These are phyloP conservation scores for Phyllosticta citrichinensis DNA, from an alignment of 2,329 filamentous ascomycete genomes.

Conservation along the genomic window DNA sequence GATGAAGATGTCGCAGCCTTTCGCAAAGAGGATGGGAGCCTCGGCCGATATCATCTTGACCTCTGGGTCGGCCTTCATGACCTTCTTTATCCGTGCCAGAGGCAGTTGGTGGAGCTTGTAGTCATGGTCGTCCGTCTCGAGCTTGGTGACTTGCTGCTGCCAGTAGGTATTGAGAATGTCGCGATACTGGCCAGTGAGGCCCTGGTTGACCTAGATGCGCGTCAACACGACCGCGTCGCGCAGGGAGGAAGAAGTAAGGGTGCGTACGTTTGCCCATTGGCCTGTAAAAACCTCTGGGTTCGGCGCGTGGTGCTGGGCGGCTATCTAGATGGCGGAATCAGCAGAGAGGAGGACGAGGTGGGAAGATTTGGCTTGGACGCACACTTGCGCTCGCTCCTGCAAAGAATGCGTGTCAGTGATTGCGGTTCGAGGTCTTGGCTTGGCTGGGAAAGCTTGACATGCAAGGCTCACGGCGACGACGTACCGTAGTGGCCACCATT, in stretches of 20 bases:
- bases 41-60: constrained; percentile 99
- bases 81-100: constrained; percentile 97
- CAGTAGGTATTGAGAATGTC: constrained; percentile 98
- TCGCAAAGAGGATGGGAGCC: constrained; percentile 93
- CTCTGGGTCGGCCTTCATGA: constrained; percentile 98
- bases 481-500: constrained; percentile 42
- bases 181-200: constrained; percentile 81
- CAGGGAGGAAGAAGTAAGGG: not conserved
- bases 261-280: constrained; percentile 78
- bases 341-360: constrained; percentile 15
- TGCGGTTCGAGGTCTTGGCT: not conserved
- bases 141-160: constrained; percentile 94
- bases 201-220: constrained; percentile 71
- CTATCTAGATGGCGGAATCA: constrained; percentile 52
- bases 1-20: constrained; percentile 98
- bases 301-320: constrained; percentile 79
- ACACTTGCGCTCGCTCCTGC: constrained; percentile 60
- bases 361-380: constrained; percentile 27
- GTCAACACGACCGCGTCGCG: constrained; percentile 16
- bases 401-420: constrained; percentile 10
- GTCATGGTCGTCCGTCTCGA: constrained; percentile 91
- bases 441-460: constrained; percentile 8
- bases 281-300: constrained; percentile 84
- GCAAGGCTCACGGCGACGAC: constrained; percentile 13
- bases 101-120: constrained; percentile 98